Evolutionary conservation across 805 yeast genomes (phyloP).

Genomic region (Wickerhamomyces bovis): DNA sequence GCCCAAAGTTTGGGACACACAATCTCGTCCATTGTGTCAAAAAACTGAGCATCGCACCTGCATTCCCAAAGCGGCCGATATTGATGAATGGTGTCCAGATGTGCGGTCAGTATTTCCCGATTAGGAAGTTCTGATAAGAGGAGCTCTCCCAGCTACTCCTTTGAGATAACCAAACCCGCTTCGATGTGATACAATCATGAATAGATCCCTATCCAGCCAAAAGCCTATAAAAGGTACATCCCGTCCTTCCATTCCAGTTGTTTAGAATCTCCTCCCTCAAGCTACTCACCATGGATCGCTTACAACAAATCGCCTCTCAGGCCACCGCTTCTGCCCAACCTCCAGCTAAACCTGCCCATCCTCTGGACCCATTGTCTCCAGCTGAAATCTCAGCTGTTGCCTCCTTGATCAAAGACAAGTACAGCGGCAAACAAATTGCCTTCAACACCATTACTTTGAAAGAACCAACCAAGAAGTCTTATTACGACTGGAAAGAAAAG

Average conservation of each 20-base stretch:
- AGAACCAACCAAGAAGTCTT: constrained; percentile 64
- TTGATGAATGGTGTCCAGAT: neutral
- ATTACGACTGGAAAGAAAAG: constrained; percentile 58
- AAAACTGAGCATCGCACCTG: neutral
- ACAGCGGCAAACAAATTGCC: constrained; percentile 37
- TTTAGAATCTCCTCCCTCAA: neutral
- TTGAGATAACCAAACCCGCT: neutral
- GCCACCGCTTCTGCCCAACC: constrained; percentile 49
- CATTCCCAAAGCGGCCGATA: neutral
- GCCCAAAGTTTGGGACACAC: too few species aligned
- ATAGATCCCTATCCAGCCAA: neutral
- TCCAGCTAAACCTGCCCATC: constrained; percentile 55
- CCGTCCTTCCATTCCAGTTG: neutral
- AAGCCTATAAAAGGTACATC: neutral
- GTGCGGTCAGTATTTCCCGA: neutral
- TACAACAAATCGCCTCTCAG: constrained; percentile 57
- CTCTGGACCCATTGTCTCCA: constrained; percentile 64
- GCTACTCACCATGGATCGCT: constrained; percentile 47
- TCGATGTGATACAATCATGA: neutral
- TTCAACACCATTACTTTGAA: constrained; percentile 67
- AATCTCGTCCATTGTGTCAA: neutral
- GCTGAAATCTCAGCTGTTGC: constrained; percentile 57
- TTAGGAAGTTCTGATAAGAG: neutral
- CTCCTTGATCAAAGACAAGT: constrained; percentile 43
- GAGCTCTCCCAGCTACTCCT: neutral